Base-by-base conservation (phyloP, 2,329 filamentous ascomycete species). In the Penicillium thymicola region DNA sequence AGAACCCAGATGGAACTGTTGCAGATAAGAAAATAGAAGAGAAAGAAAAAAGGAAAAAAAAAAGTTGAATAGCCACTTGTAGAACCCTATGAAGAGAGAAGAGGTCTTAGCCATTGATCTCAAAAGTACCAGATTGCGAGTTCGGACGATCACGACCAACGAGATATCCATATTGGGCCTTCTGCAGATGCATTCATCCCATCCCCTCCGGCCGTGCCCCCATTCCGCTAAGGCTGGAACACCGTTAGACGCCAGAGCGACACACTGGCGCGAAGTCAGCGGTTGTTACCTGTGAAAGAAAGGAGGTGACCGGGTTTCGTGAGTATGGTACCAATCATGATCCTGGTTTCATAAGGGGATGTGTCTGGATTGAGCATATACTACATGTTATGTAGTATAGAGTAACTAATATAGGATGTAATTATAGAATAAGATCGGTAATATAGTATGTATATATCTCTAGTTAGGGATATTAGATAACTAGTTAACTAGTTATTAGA, bases 181-280 rank as follows among this genome's bases (percentile, higher is more conserved):
- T 52, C 40, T 65, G 63, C 63, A 65, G 59, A 53, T 57, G 47
- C 52, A 40, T 36, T 48, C 23, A 45, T 45, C 30, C 45, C 37
- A 50, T 38, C 25, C 16, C 40, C 50, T 53, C 38, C 48, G 48
- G 54, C 34, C 49, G 49, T 47, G 50, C 50, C 49, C 37, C 30
- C 27, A 41, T 41, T 47, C 28, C 34, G 50, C 50, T 55, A 46
- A 42, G 44, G 36, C 45, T 54, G 50, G 28, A 41, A 50, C 36
- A 41, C 43, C 14, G 40, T 58, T 59, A 59, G 54, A 59, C 57
- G 57, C 57, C 57, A 59, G 59, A 60, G 57, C 60, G 60, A 59
- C 46, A 59, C 43, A 51, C 61, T 56, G 59, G 54, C 59, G 55
- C 55, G 47, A 43, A 34, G 38, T 30, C 37, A 42, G 53, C 50